Percentiles rank a stretch among this genome's conserved stretches.
These are phyloP conservation scores for Aspergillus aculeatinus DNA, from an alignment of 2,329 filamentous ascomycete species.

Conservation along the genomic window DNA sequence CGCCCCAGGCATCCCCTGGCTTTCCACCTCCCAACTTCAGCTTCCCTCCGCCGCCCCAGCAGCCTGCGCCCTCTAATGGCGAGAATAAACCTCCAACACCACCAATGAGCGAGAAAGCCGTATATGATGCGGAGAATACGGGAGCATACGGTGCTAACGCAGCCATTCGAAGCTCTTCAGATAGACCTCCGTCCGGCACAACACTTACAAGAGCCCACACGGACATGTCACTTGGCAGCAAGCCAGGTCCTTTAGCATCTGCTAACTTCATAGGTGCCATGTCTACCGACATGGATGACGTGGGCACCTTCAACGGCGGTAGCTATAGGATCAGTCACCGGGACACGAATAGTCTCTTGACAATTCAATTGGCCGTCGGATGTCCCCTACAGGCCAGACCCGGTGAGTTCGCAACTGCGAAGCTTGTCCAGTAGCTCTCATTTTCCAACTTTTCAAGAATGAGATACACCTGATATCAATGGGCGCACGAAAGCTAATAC, in stretches of 20 bases:
- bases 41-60: slow-evolving; percentile 23
- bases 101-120: slow-evolving; percentile 2
- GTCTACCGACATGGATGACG: slow-evolving; percentile 68
- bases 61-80: slow-evolving; percentile 13
- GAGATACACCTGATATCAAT: no score
- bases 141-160: not conserved
- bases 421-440: no score
- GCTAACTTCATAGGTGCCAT: slow-evolving; percentile 4
- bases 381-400: slow-evolving; percentile 81
- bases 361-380: slow-evolving; percentile 83
- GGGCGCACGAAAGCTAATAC: slow-evolving; percentile 57
- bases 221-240: not conserved
- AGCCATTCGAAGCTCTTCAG: fast-evolving
- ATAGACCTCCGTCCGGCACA: not conserved
- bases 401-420: slow-evolving; percentile 40
- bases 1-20: slow-evolving; percentile 17
- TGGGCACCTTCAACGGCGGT: slow-evolving; percentile 96
- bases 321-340: slow-evolving; percentile 91
- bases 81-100: not conserved
- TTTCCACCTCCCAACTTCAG: slow-evolving; percentile 10
- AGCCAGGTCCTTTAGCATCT: not conserved
- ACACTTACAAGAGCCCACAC: not conserved
- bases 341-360: slow-evolving; percentile 85
- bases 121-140: not conserved
- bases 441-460: no score